Conservation (phyloP, 1,139 yeast genomes). For the Spencermartinsiella ligniputridi region DNA sequence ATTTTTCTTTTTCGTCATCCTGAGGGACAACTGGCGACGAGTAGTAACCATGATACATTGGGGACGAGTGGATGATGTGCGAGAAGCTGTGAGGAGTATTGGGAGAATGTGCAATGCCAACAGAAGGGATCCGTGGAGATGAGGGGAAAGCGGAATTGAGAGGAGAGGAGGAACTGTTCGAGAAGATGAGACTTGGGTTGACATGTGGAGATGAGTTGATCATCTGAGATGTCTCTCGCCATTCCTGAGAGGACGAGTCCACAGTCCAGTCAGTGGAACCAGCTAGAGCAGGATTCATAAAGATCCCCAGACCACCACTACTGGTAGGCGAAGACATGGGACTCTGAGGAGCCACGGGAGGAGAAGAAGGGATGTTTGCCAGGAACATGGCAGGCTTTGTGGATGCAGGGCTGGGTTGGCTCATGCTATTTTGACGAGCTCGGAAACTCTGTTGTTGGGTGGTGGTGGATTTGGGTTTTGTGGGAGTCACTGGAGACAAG, state of each 20-base stretch:
- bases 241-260: background rate
- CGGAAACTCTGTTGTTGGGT: too few relatives aligned
- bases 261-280: background rate
- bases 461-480: background rate
- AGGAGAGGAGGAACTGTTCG: slow-evolving; percentile 5
- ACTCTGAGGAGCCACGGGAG: background rate
- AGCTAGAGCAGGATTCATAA: background rate
- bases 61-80: slow-evolving; percentile 19
- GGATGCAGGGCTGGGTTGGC: background rate
- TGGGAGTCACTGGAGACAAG: background rate
- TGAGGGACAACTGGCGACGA: slow-evolving; percentile 9
- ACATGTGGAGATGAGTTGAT: slow-evolving; percentile 10
- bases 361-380: slow-evolving; percentile 1
- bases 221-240: background rate
- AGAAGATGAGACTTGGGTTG: slow-evolving; percentile 10
- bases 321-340: slow-evolving; percentile 4
- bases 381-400: background rate
- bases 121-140: background rate
- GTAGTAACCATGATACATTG: slow-evolving; percentile 18
- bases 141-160: background rate
- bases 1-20: background rate
- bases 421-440: too few relatives aligned
- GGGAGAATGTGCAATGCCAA: background rate
- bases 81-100: slow-evolving; percentile 17
- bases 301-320: slow-evolving; percentile 10